Evolutionary conservation across 805 yeast genomes (phyloP), one percentile per base, ranked within the genome.

Genomic region (Candida caryicola): DNA sequence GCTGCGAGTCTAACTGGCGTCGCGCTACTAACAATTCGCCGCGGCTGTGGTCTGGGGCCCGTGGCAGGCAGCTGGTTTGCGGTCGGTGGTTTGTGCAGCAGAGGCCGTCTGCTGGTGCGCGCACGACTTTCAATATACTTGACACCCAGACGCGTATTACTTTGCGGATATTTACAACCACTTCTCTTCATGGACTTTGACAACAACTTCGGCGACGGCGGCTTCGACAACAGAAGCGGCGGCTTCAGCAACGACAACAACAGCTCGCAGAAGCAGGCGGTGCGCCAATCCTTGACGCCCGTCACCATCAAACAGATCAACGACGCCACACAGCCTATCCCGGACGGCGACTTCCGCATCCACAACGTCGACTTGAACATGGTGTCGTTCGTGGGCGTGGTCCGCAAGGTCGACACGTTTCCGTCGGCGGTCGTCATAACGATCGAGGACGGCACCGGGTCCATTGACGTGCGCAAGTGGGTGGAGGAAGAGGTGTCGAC

Each of bases 361-460:
- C 72, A 79, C 50, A 79, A 78, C 31, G 74, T 82, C 29, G 82
- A 80, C 39, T 60, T 85, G 36, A 77, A 74, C 48, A 73, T 77
- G 55, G 82, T 85, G 9, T 71, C 81, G 17, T 59, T 84, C 50
- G 77, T 82, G 5, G 95, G 89, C 1, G 78, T 84, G 15, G 66
- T 85, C n/a, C 71, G 91, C 53, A 78, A 77, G 41, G 76, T 82
- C 12, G 70, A 71, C 2, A 79, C 79, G 41, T 74, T 73, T 41
- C 73, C 84, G 1, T 68, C 82, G 5, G 77, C 79, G 30, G 61
- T 81, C 19, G 61, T 64, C 15, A 55, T 82, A 31, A 77, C 80
- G 14, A 53, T 85, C n/a, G 93, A 85, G 52, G 95, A 85, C 56
- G 91, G 93, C 8, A 81, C 93, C 37, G 61, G 88, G 0, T 69